A percentile compares a stretch with the other conserved stretches of the same genome.
Conservation (phyloP, 768 basidiomycete genomes). For the Phaeolepiota aurea region DNA sequence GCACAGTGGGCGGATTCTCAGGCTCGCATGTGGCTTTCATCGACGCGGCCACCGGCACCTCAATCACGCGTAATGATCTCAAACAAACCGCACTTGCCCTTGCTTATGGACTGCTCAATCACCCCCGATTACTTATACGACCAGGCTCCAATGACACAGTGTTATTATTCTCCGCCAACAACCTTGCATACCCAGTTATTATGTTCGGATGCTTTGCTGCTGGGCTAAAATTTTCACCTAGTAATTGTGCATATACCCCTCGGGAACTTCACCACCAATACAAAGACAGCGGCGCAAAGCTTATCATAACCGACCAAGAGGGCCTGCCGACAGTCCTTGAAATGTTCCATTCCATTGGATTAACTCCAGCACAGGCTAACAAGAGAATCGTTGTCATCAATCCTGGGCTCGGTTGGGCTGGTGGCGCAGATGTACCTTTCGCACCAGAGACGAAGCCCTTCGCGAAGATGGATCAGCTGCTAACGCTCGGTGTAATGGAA, state of each 20-base stretch:
- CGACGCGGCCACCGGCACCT: conserved; percentile 11
- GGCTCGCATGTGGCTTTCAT: conserved; percentile 9
- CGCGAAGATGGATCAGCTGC: conserved; percentile 8
- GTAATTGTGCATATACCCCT: conserved; percentile 45
- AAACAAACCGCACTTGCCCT: conserved; percentile 11
- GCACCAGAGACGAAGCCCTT: not conserved
- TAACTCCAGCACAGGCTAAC: not conserved
- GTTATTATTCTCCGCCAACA: conserved; percentile 48
- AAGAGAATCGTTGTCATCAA: conserved; percentile 3
- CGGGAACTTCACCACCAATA: conserved; percentile 51
- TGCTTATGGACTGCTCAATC: conserved; percentile 14
- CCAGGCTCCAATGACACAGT: conserved; percentile 36
- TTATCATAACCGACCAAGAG: conserved; percentile 3
- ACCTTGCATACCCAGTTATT: conserved; percentile 40
- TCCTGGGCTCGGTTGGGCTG: conserved; percentile 7
- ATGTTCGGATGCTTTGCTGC: conserved; percentile 37
- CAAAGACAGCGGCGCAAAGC: conserved; percentile 26
- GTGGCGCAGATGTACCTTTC: conserved; percentile 4
- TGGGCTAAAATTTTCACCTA: conserved; percentile 41
- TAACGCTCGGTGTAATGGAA: conserved; percentile 5
- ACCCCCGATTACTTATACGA: conserved; percentile 11
- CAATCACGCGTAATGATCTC: conserved; percentile 11
- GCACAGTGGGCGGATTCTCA: conserved; percentile 10
- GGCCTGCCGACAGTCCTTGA: conserved; percentile 6
- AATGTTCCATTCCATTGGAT: not conserved